Evolutionary conservation across 176 grass and related monocot species (phyloP), one percentile per base, ranked within the genome.

Genomic region (Aegilops speltoides): DNA sequence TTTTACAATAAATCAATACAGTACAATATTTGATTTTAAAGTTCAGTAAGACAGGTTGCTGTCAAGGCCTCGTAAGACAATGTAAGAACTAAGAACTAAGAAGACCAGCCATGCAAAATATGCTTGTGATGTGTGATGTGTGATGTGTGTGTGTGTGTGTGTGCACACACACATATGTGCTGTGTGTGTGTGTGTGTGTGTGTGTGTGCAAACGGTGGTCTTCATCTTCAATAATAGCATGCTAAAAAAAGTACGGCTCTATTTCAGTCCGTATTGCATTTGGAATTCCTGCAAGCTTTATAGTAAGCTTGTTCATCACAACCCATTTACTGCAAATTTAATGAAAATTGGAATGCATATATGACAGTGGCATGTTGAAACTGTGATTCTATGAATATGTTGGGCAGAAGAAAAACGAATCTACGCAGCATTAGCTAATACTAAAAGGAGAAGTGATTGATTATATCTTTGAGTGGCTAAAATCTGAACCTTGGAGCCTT

Each of bases 241-340:
- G 85, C 31, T 89, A 38, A 38, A 38, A 38, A 38, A 38, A 38
- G 37, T 38, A 38, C 1, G 37, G 37, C 37, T 38, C 37, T 38
- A 38, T 38, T 8, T 38, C 37, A 2, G 37, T 38, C 37, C 37
- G 37, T 8, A 8, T 38, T 38, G 37, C 37, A 38, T 38, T 38
- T 38, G 37, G 37, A 38, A 38, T 38, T 38, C 81, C 32, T 78
- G 82, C 29, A 96, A 84, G 94, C 41, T 84, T 94, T 66, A 94
- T 90, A 45, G 92, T 99, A 59, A 94, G 48, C 64, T 96, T 99
- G 80, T 99, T 92, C 94, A 96, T 99, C 92, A 96, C 91, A 66
- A 99, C 97, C 97, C 97, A 99, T 84, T 96, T 82, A 80, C 94
- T 99, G 88, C 69, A 87, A 15, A 74, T 64, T 50, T 22, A 71